phyloP scores from a whole-genome alignment of 2,329 filamentous ascomycete species.

The Aureobasidium pullulans region DNA sequence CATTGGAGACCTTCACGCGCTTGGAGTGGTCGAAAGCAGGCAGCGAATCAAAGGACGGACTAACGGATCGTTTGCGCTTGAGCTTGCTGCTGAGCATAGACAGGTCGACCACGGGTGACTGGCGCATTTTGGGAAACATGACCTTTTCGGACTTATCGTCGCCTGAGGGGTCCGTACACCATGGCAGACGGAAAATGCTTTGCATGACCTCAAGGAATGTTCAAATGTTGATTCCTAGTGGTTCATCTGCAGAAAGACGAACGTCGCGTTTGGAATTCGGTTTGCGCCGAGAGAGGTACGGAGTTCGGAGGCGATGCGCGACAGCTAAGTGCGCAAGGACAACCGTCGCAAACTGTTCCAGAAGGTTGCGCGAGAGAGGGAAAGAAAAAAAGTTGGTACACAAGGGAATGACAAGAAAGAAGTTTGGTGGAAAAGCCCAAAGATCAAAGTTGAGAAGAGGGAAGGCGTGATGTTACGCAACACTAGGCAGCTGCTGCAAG shows the following conservation, averaged over 20 bases:
- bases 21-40: constrained; percentile 22
- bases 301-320: constrained; percentile 6
- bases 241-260: constrained; percentile 1
- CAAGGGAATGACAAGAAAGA: constrained; percentile 9
- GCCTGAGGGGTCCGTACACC: constrained; percentile 35
- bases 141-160: constrained; percentile 38
- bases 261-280: not conserved
- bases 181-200: constrained; percentile 44
- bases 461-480: constrained; percentile 14
- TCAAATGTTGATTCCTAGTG: not conserved
- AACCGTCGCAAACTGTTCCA: not conserved
- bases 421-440: not conserved
- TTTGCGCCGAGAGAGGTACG: constrained; percentile 7
- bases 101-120: constrained; percentile 39
- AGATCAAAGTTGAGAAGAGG: not conserved
- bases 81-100: constrained; percentile 43
- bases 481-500: not conserved
- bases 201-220: constrained; percentile 31
- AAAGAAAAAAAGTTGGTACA: not conserved
- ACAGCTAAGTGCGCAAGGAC: constrained; percentile 8
- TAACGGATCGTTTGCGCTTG: constrained; percentile 53
- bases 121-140: constrained; percentile 35
- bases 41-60: constrained; percentile 30
- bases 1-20: constrained; percentile 23
- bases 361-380: not conserved